Evolutionary conservation across 2,329 filamentous ascomycete species (phyloP), one percentile per base, ranked within the genome.

Genomic region (Aschersonia sp.): DNA sequence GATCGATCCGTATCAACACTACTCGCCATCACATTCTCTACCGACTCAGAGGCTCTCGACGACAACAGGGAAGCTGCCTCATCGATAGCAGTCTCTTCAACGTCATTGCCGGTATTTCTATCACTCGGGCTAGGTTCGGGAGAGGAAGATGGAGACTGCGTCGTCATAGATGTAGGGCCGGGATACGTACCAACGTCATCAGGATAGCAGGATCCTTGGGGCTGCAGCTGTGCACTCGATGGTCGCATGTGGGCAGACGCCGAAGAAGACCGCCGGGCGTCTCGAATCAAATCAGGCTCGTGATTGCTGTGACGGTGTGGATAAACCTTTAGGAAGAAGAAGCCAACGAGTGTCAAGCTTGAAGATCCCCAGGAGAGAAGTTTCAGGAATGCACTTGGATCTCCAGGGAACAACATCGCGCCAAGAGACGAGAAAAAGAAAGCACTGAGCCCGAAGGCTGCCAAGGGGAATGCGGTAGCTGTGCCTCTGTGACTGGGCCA

Each of bases 381-480:
- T 53, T 90, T 70, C 49, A 98, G 72, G 56, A 95, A 89, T 40
- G 77, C 76, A 48, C 83, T 83, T 1, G 88, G 92, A 57, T 94
- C 80, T 40, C 87, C 87, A 2, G 87, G 85, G 59, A 95, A 89
- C 41, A 87, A 69, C 44, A 94, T 60, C 14, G 79, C 78, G 29
- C 87, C 86, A 35, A 94, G 66, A 2, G 82, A 73, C 0, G 92
- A 90, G 67, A 95, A 98, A 70, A 97, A 94, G 66, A 98, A 92
- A 47, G 92, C 92, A 61, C 89, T 95, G 49, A 98, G 68, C 4
- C 92, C 92, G 60, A 97, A 97, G 4, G 87, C 89, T 48, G 92
- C 87, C 48, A 97, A 67, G 5, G 92, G 90, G 56, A 97, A 92
- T 1, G 89, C 89, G 5, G 92, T 97, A 5, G 92, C 92, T 4